These are phyloP conservation scores for Hyphopichia khmerensis DNA, from an alignment of 1,139 yeast genomes.

Conservation along the genomic window DNA sequence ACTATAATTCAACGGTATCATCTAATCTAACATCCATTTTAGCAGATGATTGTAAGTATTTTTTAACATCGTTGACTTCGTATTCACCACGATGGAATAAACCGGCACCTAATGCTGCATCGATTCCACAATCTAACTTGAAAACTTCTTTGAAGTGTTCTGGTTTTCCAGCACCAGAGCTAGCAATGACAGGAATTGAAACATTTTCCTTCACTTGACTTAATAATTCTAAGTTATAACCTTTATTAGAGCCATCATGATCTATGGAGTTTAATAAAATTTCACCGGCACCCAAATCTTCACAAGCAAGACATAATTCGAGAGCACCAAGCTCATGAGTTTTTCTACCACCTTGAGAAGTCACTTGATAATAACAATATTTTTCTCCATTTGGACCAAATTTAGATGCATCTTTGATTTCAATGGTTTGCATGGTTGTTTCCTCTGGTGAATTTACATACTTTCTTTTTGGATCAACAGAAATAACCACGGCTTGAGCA, in stretches of 20 bases:
- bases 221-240: constrained; percentile 84
- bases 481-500: constrained; percentile 93
- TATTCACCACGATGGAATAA: constrained; percentile 95
- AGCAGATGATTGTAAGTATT: constrained; percentile 43
- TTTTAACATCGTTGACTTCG: constrained; percentile 80
- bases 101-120: constrained; percentile 98
- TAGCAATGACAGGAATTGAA: constrained; percentile 89
- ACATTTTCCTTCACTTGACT: constrained; percentile 74
- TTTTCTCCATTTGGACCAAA: constrained; percentile 83
- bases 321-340: constrained; percentile 86
- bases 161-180: constrained; percentile 96
- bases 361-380: constrained; percentile 91
- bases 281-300: constrained; percentile 96
- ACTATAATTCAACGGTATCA: constrained; percentile 22
- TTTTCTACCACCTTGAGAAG: constrained; percentile 95
- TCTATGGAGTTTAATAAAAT: constrained; percentile 89
- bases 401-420: constrained; percentile 42
- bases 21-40: constrained; percentile 41
- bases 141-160: constrained; percentile 87
- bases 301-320: constrained; percentile 85
- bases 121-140: constrained; percentile 67
- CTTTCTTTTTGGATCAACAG: constrained; percentile 91
- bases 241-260: constrained; percentile 92
- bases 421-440: constrained; percentile 58
- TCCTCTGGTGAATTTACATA: constrained; percentile 63